These are phyloP conservation scores for Clonostachys rosea DNA, from an alignment of 2,329 filamentous ascomycete genomes.

Conservation along the genomic window DNA sequence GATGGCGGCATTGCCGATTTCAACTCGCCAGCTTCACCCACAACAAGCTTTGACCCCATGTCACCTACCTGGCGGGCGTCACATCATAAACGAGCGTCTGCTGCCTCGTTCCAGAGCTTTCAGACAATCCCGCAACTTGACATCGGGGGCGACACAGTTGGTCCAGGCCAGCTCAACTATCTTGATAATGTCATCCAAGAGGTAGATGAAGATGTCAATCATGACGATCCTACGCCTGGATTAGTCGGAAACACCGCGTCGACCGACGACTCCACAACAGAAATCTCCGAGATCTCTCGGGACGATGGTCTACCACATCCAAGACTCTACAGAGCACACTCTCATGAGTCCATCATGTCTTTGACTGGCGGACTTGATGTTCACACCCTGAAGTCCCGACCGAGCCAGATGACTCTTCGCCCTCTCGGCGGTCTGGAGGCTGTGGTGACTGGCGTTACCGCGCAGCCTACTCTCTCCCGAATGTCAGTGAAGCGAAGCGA, in stretches of 20 bases:
- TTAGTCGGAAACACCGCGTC: slow-evolving; percentile 17
- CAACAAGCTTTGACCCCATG: slow-evolving; percentile 67
- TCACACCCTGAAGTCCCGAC: slow-evolving; percentile 71
- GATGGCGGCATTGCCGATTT: slow-evolving; percentile 59
- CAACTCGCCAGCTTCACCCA: slow-evolving; percentile 78
- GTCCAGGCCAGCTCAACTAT: slow-evolving; percentile 10
- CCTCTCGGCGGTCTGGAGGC: slow-evolving; percentile 50
- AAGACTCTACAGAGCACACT: slow-evolving; percentile 60
- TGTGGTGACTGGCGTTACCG: slow-evolving; percentile 53
- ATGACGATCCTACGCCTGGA: slow-evolving; percentile 10
- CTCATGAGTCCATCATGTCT: slow-evolving; percentile 87
- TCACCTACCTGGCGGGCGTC: slow-evolving; percentile 50
- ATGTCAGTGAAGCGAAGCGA: slow-evolving; percentile 43
- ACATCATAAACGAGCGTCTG: slow-evolving; percentile 51
- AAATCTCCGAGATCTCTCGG: slow-evolving; percentile 19
- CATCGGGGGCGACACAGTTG: slow-evolving; percentile 13
- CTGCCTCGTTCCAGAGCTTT: slow-evolving; percentile 44
- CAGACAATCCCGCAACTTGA: slow-evolving; percentile 2
- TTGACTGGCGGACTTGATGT: slow-evolving; percentile 86
- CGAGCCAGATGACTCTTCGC: slow-evolving; percentile 65
- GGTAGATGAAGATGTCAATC: slow-evolving; percentile 26
- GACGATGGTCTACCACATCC: slow-evolving; percentile 31
- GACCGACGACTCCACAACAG: slow-evolving; percentile 26
- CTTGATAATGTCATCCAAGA: slow-evolving; percentile 26
- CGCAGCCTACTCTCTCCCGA: slow-evolving; percentile 51